Conservation (phyloP, 2,329 filamentous ascomycete species). For the Graphilbum sp. region DNA sequence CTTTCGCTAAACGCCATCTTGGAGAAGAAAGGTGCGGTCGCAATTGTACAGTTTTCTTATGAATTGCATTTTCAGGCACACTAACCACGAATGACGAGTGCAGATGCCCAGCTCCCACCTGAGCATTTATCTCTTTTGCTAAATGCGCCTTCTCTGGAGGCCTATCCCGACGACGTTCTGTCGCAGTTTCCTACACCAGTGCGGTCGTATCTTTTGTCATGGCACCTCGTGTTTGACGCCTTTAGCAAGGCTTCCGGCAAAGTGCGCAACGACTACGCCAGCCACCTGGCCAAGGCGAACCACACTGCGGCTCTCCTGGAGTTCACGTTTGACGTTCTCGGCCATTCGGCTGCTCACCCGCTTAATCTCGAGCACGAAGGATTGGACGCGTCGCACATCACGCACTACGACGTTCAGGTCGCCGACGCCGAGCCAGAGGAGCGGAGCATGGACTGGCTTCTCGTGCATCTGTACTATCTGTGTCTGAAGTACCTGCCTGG, state of each 20-base stretch:
- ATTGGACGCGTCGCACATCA: slow-evolving; percentile 41
- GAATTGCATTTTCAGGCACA: no score
- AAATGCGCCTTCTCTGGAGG: slow-evolving; percentile 57
- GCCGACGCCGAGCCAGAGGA: slow-evolving; percentile 46
- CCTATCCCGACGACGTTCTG: slow-evolving; percentile 47
- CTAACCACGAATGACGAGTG: no score
- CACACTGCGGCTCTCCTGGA: slow-evolving; percentile 54
- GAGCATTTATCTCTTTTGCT: slow-evolving; percentile 74
- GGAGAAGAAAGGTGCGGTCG: slow-evolving; percentile 41
- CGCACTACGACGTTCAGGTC: slow-evolving; percentile 32
- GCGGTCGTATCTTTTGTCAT: slow-evolving; percentile 71
- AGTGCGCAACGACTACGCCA: slow-evolving; percentile 64
- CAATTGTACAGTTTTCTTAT: neutral
- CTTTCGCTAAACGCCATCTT: slow-evolving; percentile 62
- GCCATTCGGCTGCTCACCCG: slow-evolving; percentile 57
- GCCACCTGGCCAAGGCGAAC: slow-evolving; percentile 59
- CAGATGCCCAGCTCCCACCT: slow-evolving; percentile 56
- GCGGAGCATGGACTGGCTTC: slow-evolving; percentile 64
- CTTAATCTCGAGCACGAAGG: slow-evolving; percentile 55
- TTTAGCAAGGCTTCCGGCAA: slow-evolving; percentile 65
- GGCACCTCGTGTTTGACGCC: slow-evolving; percentile 80
- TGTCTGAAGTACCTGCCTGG: slow-evolving; percentile 61
- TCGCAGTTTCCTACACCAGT: slow-evolving; percentile 52
- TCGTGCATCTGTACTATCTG: slow-evolving; percentile 76
- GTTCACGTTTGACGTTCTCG: slow-evolving; percentile 72